Base-by-base conservation (phyloP, 805 yeast genomes). In the Ogataea zsoltii region DNA sequence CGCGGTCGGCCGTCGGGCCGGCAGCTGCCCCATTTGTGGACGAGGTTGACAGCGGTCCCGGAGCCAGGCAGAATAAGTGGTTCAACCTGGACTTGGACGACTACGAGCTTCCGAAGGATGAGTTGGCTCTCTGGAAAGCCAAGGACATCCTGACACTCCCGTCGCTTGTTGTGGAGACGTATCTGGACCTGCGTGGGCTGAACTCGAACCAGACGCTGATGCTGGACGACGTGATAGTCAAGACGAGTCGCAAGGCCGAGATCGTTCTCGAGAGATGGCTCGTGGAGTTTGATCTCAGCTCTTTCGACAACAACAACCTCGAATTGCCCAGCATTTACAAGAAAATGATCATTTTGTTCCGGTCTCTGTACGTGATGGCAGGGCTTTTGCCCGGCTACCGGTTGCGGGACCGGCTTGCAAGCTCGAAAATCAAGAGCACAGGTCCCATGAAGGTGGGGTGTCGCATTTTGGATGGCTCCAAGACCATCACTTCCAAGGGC, bases 251-350 rank as follows among this genome's bases (percentile, higher is more conserved):
- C 57, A 85, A 85, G 57, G 74, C 80, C 14, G 98, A 92, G 64
- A 79, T 94, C n/a, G 97, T 94, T 2, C 68, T 94, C 46, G 99
- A 94, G 60, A 75, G 99, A 48, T 94, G 99, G 99, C 72, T 89
- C 18, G 68, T 94, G 28, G 96, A 91, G 62, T 77, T 91, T 49
- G 91, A 85, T 57, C 66, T 77, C 14, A 69, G 67, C 33, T 63
- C 62, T 19, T 70, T 60, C 61, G 69, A 62, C 35, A 56, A 50
- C 17, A 62, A 65, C 6, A 48, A 66, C 3, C 73, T 72, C 17
- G 94, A 87, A 42, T 71, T 85, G 13, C 86, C 90, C 1, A 65
- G 75, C 34, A 76, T 87, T 7, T 85, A 87, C 67, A 88, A 87
- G 56, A 85, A 84, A 54, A 77, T 91, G 25, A 78, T 88, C 18